These are phyloP conservation scores for Naegleria lovaniensis DNA, from an alignment of 208 protist genomes.

Conservation along the genomic window DNA sequence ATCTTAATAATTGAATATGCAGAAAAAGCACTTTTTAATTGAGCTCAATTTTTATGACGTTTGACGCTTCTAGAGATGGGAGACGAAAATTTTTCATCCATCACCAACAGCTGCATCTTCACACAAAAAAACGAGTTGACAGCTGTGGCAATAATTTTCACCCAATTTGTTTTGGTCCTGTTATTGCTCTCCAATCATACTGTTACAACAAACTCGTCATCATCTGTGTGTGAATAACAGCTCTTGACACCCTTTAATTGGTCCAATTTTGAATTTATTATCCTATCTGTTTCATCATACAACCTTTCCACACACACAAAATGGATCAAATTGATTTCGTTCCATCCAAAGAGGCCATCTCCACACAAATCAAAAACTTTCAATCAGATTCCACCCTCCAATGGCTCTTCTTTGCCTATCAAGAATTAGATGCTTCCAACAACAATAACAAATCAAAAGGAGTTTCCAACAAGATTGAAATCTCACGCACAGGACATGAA, in stretches of 20 bases:
- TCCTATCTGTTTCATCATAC: no score
- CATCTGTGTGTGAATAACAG: no score
- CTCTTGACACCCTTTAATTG: no score
- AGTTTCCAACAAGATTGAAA: not conserved
- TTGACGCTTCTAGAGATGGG: no score
- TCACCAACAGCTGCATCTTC: not conserved
- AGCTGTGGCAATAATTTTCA: not conserved
- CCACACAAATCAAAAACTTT: not conserved
- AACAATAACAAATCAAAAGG: not conserved
- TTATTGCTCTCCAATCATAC: no score
- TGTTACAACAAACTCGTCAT: no score
- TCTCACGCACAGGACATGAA: not conserved
- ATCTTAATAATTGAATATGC: no score
- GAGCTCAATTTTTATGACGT: no score
- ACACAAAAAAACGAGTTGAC: not conserved
- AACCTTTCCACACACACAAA: no score
- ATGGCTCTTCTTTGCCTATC: not conserved
- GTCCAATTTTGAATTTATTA: no score
- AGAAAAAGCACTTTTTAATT: no score
- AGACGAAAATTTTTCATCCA: no score
- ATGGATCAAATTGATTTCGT: not conserved
- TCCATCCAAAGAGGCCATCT: not conserved
- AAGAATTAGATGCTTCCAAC: not conserved
- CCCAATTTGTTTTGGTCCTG: not conserved
- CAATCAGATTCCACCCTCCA: not conserved